phyloP scores from a whole-genome alignment of 1,284 basidiomycete species.

The Jaminaea rosea region DNA sequence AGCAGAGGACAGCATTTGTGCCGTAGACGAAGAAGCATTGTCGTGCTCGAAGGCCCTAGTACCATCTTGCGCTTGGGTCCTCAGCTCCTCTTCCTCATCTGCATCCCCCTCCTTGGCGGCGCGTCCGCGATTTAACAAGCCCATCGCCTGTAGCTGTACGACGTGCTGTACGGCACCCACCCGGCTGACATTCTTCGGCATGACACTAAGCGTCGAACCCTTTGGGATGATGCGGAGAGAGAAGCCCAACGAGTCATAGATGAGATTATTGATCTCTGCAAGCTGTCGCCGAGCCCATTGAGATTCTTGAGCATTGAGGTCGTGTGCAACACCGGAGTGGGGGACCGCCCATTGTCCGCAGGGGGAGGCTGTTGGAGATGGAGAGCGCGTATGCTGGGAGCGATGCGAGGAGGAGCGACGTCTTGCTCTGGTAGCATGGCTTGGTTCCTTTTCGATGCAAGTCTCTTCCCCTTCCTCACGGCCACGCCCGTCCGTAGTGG shows the following conservation, averaged over 20 bases:
- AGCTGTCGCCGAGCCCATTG: slow-evolving; percentile 75
- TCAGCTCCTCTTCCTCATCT: neutral
- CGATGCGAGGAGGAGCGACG: neutral
- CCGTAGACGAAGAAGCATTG: slow-evolving; percentile 9
- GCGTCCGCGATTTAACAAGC: slow-evolving; percentile 6
- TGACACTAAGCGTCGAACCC: slow-evolving; percentile 56
- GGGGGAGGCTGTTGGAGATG: too few species aligned
- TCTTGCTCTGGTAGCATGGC: too few species aligned
- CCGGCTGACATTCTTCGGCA: slow-evolving; percentile 72
- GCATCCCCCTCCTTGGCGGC: neutral
- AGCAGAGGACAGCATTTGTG: neutral
- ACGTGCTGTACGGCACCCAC: slow-evolving; percentile 60
- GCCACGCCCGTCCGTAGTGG: neutral
- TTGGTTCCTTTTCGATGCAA: too few species aligned
- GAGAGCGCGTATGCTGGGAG: too few species aligned
- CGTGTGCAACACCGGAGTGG: slow-evolving; percentile 55
- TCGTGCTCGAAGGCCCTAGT: neutral
- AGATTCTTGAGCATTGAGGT: slow-evolving; percentile 53
- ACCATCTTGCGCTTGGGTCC: neutral
- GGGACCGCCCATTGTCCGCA: too few species aligned
- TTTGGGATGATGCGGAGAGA: slow-evolving; percentile 41
- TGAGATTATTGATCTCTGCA: slow-evolving; percentile 80
- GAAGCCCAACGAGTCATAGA: slow-evolving; percentile 50
- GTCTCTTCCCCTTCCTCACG: too few species aligned
- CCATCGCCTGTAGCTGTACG: slow-evolving; percentile 22